Conservation (phyloP, 768 basidiomycete species). For the Pisolithus marmoratus region DNA sequence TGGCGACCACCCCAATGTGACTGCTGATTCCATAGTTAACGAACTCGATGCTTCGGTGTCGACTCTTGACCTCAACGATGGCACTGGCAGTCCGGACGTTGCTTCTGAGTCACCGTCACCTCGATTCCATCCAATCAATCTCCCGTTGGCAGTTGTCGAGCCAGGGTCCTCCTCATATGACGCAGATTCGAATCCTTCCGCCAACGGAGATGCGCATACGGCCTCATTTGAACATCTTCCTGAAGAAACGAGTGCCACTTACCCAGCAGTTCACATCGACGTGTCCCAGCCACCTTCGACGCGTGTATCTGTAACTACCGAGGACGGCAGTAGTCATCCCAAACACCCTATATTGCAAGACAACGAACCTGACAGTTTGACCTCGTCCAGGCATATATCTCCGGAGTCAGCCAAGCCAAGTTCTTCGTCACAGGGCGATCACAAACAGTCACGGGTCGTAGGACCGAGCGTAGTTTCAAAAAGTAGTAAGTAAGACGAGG, state of each 20-base stretch:
- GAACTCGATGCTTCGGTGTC: constrained; percentile 47
- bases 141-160: constrained; percentile 11
- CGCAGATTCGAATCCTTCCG: not conserved
- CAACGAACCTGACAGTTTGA: not conserved
- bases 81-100: constrained; percentile 13
- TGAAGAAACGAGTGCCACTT: constrained; percentile 14
- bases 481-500: constrained; percentile 79
- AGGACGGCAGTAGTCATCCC: not conserved
- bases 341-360: not conserved
- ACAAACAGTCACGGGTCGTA: constrained; percentile 45
- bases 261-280: constrained; percentile 42
- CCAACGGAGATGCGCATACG: not conserved
- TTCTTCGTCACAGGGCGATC: constrained; percentile 19
- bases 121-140: constrained; percentile 15
- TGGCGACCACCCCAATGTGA: constrained; percentile 17
- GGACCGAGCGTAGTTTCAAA: constrained; percentile 73
- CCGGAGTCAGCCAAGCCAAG: constrained; percentile 17
- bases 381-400: constrained; percentile 2
- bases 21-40: constrained; percentile 13
- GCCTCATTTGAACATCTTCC: not conserved
- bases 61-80: constrained; percentile 48
- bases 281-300: constrained; percentile 30
- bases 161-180: constrained; percentile 19
- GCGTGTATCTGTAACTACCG: constrained; percentile 20
- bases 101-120: constrained; percentile 15